Evolutionary conservation across 1,284 basidiomycete species (phyloP).

Genomic region (Peniophora sp.): DNA sequence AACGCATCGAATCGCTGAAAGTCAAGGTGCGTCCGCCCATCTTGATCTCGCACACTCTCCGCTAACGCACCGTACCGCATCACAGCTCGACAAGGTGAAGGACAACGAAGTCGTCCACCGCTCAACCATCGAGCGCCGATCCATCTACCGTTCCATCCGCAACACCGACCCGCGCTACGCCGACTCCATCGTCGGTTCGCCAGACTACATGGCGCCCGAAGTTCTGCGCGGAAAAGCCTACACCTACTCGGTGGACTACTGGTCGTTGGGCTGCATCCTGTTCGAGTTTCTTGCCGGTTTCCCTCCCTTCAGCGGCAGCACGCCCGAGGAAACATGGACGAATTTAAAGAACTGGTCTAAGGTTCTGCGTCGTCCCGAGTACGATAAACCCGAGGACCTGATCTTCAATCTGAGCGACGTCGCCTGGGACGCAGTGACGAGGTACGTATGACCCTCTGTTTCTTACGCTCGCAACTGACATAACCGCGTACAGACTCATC

Average conservation of each 20-base stretch:
- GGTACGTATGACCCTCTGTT: conserved; percentile 34
- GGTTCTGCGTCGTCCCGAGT: conserved; percentile 86
- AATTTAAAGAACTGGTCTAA: conserved; percentile 98
- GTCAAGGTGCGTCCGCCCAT: conserved; percentile 57
- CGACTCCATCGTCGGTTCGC: conserved; percentile 96
- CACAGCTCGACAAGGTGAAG: conserved; percentile 91
- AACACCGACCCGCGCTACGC: conserved; percentile 91
- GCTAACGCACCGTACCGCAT: too few species aligned
- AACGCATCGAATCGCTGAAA: conserved; percentile 90
- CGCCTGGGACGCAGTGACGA: conserved; percentile 94
- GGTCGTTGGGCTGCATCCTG: conserved; percentile 97
- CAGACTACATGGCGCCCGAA: conserved; percentile 95
- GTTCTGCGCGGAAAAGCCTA: conserved; percentile 94
- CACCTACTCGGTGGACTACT: conserved; percentile 94
- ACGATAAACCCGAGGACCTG: conserved; percentile 92
- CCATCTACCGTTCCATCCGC: conserved; percentile 89
- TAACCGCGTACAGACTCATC: conserved; percentile 40
- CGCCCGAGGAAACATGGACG: conserved; percentile 97
- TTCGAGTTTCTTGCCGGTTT: conserved; percentile 98
- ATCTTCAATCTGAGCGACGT: conserved; percentile 95
- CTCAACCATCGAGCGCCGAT: conserved; percentile 91
- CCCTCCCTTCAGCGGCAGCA: conserved; percentile 94
- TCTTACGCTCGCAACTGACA: background rate
- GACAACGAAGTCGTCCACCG: conserved; percentile 88
- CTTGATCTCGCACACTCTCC: background rate